A percentile compares a stretch with the other conserved stretches of the same genome.
Conservation (phyloP, 139 green algal species). For the Picochlorum sp. region DNA sequence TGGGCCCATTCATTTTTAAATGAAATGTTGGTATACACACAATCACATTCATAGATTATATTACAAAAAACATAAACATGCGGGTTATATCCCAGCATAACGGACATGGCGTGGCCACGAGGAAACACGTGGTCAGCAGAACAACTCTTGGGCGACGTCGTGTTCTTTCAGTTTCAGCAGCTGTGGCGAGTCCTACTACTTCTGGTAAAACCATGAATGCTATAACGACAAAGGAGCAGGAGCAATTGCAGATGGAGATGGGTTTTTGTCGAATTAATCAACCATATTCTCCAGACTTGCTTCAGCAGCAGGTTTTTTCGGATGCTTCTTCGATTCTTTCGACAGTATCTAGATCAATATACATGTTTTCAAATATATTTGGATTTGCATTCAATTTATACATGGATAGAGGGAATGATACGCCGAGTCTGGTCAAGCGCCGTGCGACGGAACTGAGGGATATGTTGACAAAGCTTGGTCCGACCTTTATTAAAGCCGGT, state of each 20-base stretch:
- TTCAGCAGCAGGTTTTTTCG: conserved; percentile 18
- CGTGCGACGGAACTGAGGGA: conserved; percentile 77
- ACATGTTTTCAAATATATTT: conserved; percentile 17
- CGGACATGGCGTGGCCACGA: not conserved
- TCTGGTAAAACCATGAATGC: not conserved
- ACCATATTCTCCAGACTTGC: conserved; percentile 35
- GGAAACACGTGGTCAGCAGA: not conserved
- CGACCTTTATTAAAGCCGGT: conserved; percentile 97
- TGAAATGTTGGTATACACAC: too few relatives aligned
- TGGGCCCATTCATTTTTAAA: too few relatives aligned
- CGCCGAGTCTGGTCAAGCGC: conserved; percentile 36
- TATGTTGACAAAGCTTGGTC: conserved; percentile 78
- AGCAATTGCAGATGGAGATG: conserved; percentile 49
- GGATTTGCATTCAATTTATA: conserved; percentile 19
- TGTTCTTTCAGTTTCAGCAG: not conserved
- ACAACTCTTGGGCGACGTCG: not conserved
- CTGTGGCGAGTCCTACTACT: not conserved
- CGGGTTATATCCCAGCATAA: not conserved
- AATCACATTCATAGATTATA: not conserved
- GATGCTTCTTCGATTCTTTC: conserved; percentile 3
- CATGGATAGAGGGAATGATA: conserved; percentile 16
- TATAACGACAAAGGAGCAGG: conserved; percentile 11
- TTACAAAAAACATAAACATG: not conserved
- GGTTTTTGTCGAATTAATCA: conserved; percentile 34
- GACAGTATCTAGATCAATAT: conserved; percentile 3